Evolutionary conservation across 768 basidiomycete species (phyloP).

Genomic region (Suillus americanus): DNA sequence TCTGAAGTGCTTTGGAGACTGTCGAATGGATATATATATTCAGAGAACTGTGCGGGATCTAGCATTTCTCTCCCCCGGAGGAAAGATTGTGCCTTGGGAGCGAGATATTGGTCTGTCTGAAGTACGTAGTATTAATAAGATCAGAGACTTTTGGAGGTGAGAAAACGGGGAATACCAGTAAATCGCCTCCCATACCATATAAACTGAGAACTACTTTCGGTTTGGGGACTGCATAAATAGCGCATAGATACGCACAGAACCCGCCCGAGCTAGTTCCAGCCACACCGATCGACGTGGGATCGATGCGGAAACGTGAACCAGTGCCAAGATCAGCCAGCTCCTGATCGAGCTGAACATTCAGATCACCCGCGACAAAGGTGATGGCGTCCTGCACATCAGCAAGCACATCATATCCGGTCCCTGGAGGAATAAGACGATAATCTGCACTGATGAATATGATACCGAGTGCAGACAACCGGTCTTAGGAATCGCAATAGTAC

Average conservation of each 20-base stretch:
- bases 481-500: conserved; percentile 28
- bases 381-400: conserved; percentile 60
- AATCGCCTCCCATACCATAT: conserved; percentile 66
- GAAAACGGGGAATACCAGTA: conserved; percentile 35
- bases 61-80: conserved; percentile 56
- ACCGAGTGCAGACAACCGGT: conserved; percentile 45
- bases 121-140: conserved; percentile 3
- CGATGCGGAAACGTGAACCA: conserved; percentile 34
- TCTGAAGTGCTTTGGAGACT: conserved; percentile 32
- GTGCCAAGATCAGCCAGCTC: background rate
- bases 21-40: conserved; percentile 46
- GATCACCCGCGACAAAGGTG: conserved; percentile 37
- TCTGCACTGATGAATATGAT: conserved; percentile 62
- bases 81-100: conserved; percentile 49
- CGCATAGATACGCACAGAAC: conserved; percentile 62
- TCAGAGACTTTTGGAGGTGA: background rate
- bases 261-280: conserved; percentile 63
- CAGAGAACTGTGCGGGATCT: conserved; percentile 43
- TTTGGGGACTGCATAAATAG: conserved; percentile 49
- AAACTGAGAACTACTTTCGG: conserved; percentile 56
- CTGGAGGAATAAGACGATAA: conserved; percentile 52
- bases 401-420: conserved; percentile 56
- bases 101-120: conserved; percentile 54
- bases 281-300: conserved; percentile 46
- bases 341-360: conserved; percentile 15